A percentile compares a stretch with the other conserved stretches of the same genome.
Evolutionary conservation across 2,329 filamentous ascomycete genomes (phyloP).

Genomic region (Thelonectria blattea): DNA sequence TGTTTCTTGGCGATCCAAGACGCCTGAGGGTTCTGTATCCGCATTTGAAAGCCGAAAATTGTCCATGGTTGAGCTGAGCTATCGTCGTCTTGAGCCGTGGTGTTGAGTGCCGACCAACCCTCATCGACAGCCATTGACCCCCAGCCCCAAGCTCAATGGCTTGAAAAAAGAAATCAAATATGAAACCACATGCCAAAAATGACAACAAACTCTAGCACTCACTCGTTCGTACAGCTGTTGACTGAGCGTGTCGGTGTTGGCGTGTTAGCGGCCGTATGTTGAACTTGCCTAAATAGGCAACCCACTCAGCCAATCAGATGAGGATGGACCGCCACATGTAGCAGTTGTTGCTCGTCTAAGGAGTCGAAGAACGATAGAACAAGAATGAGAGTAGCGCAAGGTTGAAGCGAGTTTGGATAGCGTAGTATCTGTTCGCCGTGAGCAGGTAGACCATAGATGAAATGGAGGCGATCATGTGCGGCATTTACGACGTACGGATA

Average conservation of each 20-base stretch:
- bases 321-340: constrained; percentile 34
- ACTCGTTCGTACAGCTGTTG: neutral
- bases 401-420: neutral
- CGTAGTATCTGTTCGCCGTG: neutral
- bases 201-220: neutral
- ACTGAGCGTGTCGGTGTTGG: constrained; percentile 10
- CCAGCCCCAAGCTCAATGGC: neutral
- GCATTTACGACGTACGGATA: constrained; percentile 16
- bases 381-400: constrained; percentile 8
- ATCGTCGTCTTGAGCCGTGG: neutral
- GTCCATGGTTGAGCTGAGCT: neutral
- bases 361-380: constrained; percentile 11
- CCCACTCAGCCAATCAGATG: constrained; percentile 29
- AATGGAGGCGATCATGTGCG: constrained; percentile 11
- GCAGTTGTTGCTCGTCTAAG: constrained; percentile 28
- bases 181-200: neutral
- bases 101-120: neutral
- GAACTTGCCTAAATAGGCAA: constrained; percentile 20
- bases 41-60: neutral
- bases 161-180: neutral
- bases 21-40: neutral
- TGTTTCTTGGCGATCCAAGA: constrained; percentile 4
- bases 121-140: neutral
- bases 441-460: neutral
- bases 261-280: constrained; percentile 19